These are phyloP conservation scores for Raphidocelis subcapitata DNA, from an alignment of 139 green algal genomes.

Conservation along the genomic window DNA sequence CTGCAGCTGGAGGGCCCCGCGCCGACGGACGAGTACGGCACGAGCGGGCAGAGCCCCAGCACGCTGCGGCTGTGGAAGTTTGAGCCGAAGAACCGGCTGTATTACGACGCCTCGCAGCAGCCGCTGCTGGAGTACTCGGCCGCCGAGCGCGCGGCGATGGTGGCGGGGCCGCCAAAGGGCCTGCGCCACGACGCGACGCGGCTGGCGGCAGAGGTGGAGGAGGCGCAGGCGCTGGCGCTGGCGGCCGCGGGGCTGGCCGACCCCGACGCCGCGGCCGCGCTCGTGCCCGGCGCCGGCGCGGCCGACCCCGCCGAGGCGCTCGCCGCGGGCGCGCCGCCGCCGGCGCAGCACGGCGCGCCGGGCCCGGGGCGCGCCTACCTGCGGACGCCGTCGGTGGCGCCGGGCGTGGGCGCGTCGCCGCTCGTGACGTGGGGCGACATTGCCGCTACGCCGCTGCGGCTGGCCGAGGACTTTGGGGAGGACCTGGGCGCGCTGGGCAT, in stretches of 20 bases:
- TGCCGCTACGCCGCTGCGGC: constrained; percentile 70
- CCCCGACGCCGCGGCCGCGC: constrained; percentile 4
- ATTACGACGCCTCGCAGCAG: constrained; percentile 59
- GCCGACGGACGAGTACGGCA: constrained; percentile 74
- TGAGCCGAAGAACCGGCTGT: constrained; percentile 65
- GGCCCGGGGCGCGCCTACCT: constrained; percentile 19
- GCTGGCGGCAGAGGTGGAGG: constrained; percentile 25
- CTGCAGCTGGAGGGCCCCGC: constrained; percentile 25
- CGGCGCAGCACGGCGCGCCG: not conserved
- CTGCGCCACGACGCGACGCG: constrained; percentile 66
- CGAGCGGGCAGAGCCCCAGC: constrained; percentile 57
- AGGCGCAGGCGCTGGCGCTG: constrained; percentile 9
- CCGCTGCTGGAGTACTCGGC: constrained; percentile 41
- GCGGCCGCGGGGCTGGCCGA: not conserved
- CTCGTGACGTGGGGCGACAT: constrained; percentile 92
- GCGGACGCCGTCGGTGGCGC: constrained; percentile 32
- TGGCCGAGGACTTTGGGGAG: constrained; percentile 35
- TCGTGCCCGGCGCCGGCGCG: not conserved
- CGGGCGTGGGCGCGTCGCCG: constrained; percentile 50
- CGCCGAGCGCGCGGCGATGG: constrained; percentile 47
- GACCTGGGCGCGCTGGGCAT: not conserved
- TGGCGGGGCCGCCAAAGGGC: constrained; percentile 64
- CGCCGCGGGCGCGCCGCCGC: not conserved
- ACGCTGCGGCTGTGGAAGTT: constrained; percentile 56
- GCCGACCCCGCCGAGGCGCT: not conserved